phyloP scores from a whole-genome alignment of 1,284 basidiomycete species.

The Pseudozyma sp. region DNA sequence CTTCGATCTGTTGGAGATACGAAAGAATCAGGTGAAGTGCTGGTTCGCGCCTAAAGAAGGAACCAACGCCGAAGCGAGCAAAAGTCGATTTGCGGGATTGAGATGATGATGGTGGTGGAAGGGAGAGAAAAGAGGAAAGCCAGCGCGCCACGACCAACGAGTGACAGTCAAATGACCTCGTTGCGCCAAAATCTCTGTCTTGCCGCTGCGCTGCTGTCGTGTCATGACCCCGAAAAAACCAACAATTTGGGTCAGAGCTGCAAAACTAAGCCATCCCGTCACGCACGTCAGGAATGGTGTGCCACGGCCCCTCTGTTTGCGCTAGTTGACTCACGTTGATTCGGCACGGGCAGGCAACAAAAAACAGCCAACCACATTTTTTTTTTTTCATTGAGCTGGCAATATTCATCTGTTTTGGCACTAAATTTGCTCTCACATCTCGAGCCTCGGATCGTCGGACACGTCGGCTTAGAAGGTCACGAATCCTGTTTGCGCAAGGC shows the following conservation, averaged over 20 bases:
- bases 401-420: too few species aligned
- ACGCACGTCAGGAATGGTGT: neutral
- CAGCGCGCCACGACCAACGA: neutral
- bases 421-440: too few species aligned
- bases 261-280: neutral
- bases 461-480: too few species aligned
- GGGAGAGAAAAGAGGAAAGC: neutral
- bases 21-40: constrained; percentile 46
- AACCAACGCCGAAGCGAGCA: constrained; percentile 24
- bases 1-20: constrained; percentile 55
- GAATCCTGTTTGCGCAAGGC: too few species aligned
- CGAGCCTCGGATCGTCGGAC: too few species aligned
- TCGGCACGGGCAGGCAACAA: too few species aligned
- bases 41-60: constrained; percentile 36
- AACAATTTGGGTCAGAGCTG: neutral
- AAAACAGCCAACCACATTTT: too few species aligned
- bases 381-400: too few species aligned
- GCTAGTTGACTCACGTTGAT: too few species aligned
- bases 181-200: neutral
- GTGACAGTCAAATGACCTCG: neutral
- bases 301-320: neutral
- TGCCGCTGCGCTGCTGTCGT: neutral
- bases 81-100: constrained; percentile 4
- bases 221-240: neutral
- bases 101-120: constrained; percentile 25